These are phyloP conservation scores for Leccinum imitatum DNA, from an alignment of 768 basidiomycete species.

Conservation along the genomic window DNA sequence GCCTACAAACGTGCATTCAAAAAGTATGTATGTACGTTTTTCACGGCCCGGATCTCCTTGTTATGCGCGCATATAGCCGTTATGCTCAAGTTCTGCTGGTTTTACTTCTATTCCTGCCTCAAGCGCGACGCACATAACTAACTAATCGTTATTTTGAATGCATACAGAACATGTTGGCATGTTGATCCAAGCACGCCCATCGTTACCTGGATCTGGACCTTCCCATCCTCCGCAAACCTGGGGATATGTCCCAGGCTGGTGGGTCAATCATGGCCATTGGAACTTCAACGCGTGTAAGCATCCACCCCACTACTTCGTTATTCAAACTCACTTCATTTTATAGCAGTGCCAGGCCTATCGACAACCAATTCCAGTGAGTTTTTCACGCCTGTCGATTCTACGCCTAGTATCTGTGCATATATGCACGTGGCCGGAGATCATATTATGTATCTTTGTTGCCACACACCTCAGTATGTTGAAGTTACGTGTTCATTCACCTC, in stretches of 20 bases:
- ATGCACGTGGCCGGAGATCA: neutral
- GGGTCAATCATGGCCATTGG: conserved; percentile 13
- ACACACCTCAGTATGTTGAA: too few relatives aligned
- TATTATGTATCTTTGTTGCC: neutral
- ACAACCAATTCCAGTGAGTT: conserved; percentile 10
- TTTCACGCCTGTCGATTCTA: neutral
- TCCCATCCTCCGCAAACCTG: neutral
- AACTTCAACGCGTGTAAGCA: conserved; percentile 9
- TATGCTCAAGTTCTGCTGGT: too few relatives aligned
- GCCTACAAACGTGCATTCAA: neutral
- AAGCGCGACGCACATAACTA: neutral
- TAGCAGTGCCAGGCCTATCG: conserved; percentile 2
- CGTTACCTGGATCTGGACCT: neutral
- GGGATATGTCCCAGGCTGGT: neutral
- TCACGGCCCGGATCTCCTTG: neutral
- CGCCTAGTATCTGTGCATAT: neutral
- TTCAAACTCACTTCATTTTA: neutral
- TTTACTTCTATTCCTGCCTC: too few relatives aligned
- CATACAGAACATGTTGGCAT: conserved; percentile 14
- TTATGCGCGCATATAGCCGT: neutral
- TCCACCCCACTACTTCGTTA: neutral
- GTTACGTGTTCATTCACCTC: neutral
- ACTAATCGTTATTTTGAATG: neutral
- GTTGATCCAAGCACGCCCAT: conserved; percentile 13
- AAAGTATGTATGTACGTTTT: conserved; percentile 3